Percentiles rank a stretch among this genome's conserved stretches.
Evolutionary conservation across 2,329 filamentous ascomycete species (phyloP).

Genomic region (Ophiocordyceps polyrhachis-furcata): DNA sequence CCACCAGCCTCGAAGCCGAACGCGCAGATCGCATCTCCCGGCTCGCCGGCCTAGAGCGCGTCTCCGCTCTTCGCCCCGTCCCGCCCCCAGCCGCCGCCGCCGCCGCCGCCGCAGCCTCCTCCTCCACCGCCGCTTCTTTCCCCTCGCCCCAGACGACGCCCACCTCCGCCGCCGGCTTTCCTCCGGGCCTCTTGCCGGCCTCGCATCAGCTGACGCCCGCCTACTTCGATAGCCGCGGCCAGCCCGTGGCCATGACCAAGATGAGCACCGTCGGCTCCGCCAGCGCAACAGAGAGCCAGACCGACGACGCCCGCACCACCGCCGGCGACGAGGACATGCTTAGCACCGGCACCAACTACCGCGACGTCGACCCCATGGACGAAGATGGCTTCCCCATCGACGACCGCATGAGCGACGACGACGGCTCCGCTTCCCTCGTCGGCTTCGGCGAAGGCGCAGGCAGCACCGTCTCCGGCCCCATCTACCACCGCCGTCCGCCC

Average conservation of each 20-base stretch:
- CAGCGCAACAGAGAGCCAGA: conserved; percentile 62
- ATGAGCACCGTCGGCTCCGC: conserved; percentile 85
- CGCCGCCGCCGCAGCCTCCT: conserved; percentile 10
- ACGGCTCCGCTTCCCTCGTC: conserved; percentile 66
- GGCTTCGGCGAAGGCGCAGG: conserved; percentile 86
- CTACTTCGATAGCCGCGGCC: conserved; percentile 66
- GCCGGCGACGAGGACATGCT: conserved; percentile 49
- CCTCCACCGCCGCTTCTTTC: conserved; percentile 12
- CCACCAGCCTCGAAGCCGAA: conserved; percentile 70
- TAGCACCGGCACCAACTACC: conserved; percentile 46
- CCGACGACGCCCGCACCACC: conserved; percentile 32
- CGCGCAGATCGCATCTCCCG: conserved; percentile 90
- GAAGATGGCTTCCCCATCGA: conserved; percentile 33
- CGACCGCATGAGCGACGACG: conserved; percentile 74
- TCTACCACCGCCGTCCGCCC: conserved; percentile 36
- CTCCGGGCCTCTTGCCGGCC: conserved; percentile 16
- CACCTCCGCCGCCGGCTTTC: conserved; percentile 27
- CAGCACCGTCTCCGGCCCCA: conserved; percentile 65
- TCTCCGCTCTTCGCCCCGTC: conserved; percentile 50
- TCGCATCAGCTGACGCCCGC: conserved; percentile 34
- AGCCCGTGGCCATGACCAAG: conserved; percentile 48
- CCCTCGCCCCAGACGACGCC: conserved; percentile 30
- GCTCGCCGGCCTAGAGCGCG: conserved; percentile 74
- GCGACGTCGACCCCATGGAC: conserved; percentile 38
- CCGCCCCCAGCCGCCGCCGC: conserved; percentile 14